These are phyloP conservation scores for Pseudoscleropodium purum DNA, from an alignment of 225 moss, liverwort and hornwort species.

Conservation along the genomic window DNA sequence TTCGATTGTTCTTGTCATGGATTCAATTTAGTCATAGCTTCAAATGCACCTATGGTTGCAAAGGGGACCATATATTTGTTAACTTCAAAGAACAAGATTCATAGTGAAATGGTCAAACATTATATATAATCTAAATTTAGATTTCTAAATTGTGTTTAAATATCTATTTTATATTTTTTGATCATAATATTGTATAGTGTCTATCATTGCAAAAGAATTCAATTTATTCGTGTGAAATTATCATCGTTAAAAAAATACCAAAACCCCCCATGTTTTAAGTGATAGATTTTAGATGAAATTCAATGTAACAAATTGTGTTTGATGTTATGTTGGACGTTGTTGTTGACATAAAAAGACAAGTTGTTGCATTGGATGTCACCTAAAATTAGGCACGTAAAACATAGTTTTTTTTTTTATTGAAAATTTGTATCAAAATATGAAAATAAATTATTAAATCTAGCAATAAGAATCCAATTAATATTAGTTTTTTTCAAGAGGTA, in stretches of 20 bases:
- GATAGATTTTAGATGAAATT: too few relatives aligned
- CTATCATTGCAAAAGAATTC: neutral
- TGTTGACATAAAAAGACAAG: too few relatives aligned
- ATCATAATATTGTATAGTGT: neutral
- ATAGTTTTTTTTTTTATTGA: too few relatives aligned
- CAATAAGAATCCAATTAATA: neutral
- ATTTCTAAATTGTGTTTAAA: neutral
- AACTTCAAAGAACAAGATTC: accelerated
- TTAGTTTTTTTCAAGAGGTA: neutral
- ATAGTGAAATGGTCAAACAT: neutral
- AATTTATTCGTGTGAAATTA: neutral
- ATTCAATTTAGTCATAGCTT: neutral
- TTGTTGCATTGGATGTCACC: too few relatives aligned
- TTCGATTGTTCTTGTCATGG: accelerated
- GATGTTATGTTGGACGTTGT: too few relatives aligned
- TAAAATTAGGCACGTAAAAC: too few relatives aligned
- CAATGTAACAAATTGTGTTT: too few relatives aligned
- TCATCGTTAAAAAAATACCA: neutral
- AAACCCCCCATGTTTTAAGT: too few relatives aligned
- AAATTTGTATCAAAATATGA: neutral
- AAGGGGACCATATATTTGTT: too few relatives aligned
- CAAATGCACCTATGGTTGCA: neutral
- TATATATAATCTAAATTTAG: accelerated
- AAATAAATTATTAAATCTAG: neutral
- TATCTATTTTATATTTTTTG: neutral